Evolutionary conservation across 2,329 filamentous ascomycete genomes (phyloP), one percentile per base, ranked within the genome.

Genomic region (Elsinoe fawcettii): DNA sequence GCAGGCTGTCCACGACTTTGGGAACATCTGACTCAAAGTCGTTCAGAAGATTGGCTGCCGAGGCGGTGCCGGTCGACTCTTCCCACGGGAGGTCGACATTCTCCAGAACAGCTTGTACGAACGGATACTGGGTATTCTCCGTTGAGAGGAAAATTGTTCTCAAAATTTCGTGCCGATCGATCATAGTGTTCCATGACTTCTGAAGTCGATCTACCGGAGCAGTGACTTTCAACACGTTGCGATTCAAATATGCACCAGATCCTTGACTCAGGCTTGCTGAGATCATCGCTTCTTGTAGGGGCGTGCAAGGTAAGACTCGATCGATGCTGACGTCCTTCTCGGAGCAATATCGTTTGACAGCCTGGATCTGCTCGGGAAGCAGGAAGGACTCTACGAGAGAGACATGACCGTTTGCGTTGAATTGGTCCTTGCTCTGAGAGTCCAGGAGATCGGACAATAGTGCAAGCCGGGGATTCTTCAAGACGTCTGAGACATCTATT

Each of bases 271-370:
- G 63, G 23, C 72, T 72, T 7, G 82, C 80, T 2, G 83, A 85
- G 0, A 96, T 75, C 90, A 96, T 96, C 0, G 86, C 87, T 72
- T 95, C 87, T 68, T 96, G 91, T 0, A 96, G 73, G 0, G 90
- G 87, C 1, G 90, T 95, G 66, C 91, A 96, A 0, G 90, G 90
- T 4, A 91, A 72, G 7, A 95, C 76, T 1, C 73, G 75, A 27
- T 79, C 70, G 2, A 87, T 73, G 0, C 63, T 44, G 3, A 69
- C 67, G 0, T 69, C 68, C 1, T 68, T 60, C 3, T 59, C 14
- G 3, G 43, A 22, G 16, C 63, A 58, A 8, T 57, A 30, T 9
- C 60, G 41, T 18, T 56, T 34, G 4, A 64, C 49, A 8, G 43
- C 37, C 1, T 34, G 30, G 11, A 25, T 9, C 16, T 64, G 18